phyloP scores from a whole-genome alignment of 805 yeast species.

The Vanderwaltozyma polyspora region DNA sequence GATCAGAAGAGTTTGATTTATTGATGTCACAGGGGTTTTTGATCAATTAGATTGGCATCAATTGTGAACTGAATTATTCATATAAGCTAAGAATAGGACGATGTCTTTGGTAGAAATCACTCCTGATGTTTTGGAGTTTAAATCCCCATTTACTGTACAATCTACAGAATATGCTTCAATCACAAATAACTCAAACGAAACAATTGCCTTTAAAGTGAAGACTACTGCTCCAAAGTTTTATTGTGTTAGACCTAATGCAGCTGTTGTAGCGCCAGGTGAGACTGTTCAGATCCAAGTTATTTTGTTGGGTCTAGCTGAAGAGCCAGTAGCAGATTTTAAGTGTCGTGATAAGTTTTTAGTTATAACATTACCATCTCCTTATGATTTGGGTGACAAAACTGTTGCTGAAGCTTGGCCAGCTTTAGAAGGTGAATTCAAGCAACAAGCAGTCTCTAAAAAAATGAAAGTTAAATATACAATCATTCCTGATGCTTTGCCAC shows the following conservation, averaged over 20 bases:
- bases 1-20: too few relatives aligned
- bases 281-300: slow-evolving; percentile 67
- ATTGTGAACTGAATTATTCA: background rate
- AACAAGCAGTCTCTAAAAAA: slow-evolving; percentile 49
- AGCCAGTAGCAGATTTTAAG: slow-evolving; percentile 60
- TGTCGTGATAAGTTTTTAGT: slow-evolving; percentile 90
- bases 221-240: slow-evolving; percentile 95
- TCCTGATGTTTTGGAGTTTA: slow-evolving; percentile 57
- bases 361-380: slow-evolving; percentile 70
- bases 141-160: slow-evolving; percentile 68
- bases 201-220: slow-evolving; percentile 87
- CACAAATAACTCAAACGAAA: slow-evolving; percentile 45
- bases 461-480: slow-evolving; percentile 47
- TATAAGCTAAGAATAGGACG: background rate
- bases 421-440: slow-evolving; percentile 49
- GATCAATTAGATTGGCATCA: too few relatives aligned
- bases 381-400: slow-evolving; percentile 40
- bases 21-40: too few relatives aligned
- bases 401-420: slow-evolving; percentile 69
- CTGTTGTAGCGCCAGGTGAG: slow-evolving; percentile 65
- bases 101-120: slow-evolving; percentile 48
- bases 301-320: slow-evolving; percentile 70
- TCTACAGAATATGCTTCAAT: slow-evolving; percentile 46
- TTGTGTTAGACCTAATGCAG: slow-evolving; percentile 94
- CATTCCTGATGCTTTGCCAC: slow-evolving; percentile 2